phyloP scores from a whole-genome alignment of 371 early-diverging fungal species.

The Apophysomyces variabilis region DNA sequence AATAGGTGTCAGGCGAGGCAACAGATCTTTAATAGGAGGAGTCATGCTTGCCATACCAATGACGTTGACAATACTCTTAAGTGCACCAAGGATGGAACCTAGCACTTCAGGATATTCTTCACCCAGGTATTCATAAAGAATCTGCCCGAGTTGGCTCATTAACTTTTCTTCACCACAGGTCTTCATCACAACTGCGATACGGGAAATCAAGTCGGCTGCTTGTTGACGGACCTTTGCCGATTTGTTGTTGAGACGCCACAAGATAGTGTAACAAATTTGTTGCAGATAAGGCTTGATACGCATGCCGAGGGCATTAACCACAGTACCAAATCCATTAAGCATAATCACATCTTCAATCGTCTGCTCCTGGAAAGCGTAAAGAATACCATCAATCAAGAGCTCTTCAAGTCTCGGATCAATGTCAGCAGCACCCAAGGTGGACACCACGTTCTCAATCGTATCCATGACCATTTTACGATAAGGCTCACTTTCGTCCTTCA shows the following conservation, averaged over 20 bases:
- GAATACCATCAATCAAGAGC: slow-evolving; percentile 91
- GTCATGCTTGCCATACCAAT: slow-evolving; percentile 98
- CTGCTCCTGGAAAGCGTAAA: slow-evolving; percentile 98
- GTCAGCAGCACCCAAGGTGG: slow-evolving; percentile 86
- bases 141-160: slow-evolving; percentile 89
- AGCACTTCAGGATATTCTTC: slow-evolving; percentile 99
- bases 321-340: slow-evolving; percentile 95
- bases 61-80: slow-evolving; percentile 94
- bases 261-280: slow-evolving; percentile 91
- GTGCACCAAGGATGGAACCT: slow-evolving; percentile 90
- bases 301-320: slow-evolving; percentile 88
- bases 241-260: slow-evolving; percentile 97
- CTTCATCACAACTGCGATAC: slow-evolving; percentile 93
- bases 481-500: slow-evolving; percentile 96
- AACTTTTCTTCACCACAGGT: slow-evolving; percentile 94
- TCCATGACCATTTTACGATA: slow-evolving; percentile 98
- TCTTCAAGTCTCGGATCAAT: slow-evolving; percentile 91
- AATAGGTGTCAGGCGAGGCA: slow-evolving; percentile 96
- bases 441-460: slow-evolving; percentile 85
- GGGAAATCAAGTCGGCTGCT: slow-evolving; percentile 94
- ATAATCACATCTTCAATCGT: slow-evolving; percentile 88
- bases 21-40: slow-evolving; percentile 96
- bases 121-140: slow-evolving; percentile 96
- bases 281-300: slow-evolving; percentile 92
- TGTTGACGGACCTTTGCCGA: slow-evolving; percentile 96